A percentile compares a stretch with the other conserved stretches of the same genome.
These are phyloP conservation scores for Hysterium pulicare DNA, from an alignment of 2,329 filamentous ascomycete species.

Conservation along the genomic window DNA sequence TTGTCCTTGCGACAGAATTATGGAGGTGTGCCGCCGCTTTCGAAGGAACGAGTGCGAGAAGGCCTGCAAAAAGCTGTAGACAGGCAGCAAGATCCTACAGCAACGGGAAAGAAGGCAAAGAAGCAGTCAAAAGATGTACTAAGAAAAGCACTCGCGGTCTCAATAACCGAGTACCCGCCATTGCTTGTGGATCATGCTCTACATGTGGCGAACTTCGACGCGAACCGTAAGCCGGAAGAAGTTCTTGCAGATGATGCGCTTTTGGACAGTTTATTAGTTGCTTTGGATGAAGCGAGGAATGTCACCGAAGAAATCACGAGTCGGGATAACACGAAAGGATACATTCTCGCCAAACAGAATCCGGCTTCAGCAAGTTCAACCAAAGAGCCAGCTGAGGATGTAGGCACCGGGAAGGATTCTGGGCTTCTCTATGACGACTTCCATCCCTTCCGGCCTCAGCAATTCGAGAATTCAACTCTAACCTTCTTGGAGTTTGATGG, in stretches of 20 bases:
- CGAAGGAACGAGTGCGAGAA: conserved; percentile 65
- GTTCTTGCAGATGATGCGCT: conserved; percentile 65
- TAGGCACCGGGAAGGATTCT: conserved; percentile 39
- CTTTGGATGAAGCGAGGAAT: conserved; percentile 66
- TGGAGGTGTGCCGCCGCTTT: conserved; percentile 68
- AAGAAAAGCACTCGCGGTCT: conserved; percentile 74
- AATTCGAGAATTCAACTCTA: conserved; percentile 67
- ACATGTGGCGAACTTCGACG: conserved; percentile 65
- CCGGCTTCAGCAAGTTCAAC: conserved; percentile 23
- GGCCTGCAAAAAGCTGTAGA: conserved; percentile 66
- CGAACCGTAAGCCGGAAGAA: conserved; percentile 62
- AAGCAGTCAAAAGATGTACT: conserved; percentile 72
- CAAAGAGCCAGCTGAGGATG: conserved; percentile 28
- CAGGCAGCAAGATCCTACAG: conserved; percentile 51
- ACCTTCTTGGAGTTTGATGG: conserved; percentile 73
- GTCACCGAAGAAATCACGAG: conserved; percentile 68
- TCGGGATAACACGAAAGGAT: conserved; percentile 67
- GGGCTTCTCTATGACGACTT: conserved; percentile 85
- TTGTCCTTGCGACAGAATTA: conserved; percentile 83
- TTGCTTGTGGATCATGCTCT: conserved; percentile 85
- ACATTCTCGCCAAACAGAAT: conserved; percentile 73
- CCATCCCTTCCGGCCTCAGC: conserved; percentile 82
- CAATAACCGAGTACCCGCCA: conserved; percentile 85
- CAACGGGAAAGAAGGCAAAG: conserved; percentile 57
- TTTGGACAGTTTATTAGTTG: conserved; percentile 64